Conservation (phyloP, 495 filamentous ascomycete genomes). For the Xylaria venustula region DNA sequence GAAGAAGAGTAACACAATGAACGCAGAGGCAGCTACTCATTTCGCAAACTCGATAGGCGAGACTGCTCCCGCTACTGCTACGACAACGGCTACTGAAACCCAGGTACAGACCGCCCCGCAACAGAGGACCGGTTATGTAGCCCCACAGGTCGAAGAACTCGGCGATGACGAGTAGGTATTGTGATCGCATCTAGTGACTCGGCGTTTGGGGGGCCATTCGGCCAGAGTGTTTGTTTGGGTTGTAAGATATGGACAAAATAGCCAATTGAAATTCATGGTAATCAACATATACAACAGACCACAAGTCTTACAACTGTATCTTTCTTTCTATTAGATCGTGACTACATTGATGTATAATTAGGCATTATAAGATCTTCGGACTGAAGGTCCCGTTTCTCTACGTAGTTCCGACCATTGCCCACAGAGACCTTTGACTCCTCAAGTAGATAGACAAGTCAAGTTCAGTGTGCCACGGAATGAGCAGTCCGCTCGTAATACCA, state of each 20-base stretch:
- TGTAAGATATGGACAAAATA: background rate
- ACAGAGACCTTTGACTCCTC: too few relatives aligned
- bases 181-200: constrained; percentile 7
- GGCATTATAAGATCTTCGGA: background rate
- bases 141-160: constrained; percentile 65
- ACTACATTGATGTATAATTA: constrained; percentile 1
- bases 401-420: background rate
- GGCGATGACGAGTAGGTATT: constrained; percentile 53
- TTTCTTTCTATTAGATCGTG: background rate
- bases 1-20: constrained; percentile 48
- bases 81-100: constrained; percentile 55
- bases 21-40: constrained; percentile 39
- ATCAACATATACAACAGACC: background rate
- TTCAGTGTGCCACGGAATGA: constrained; percentile 4
- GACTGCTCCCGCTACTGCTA: constrained; percentile 55
- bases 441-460: background rate
- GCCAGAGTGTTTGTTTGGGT: background rate
- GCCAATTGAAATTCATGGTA: background rate
- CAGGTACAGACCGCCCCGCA: constrained; percentile 46
- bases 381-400: background rate
- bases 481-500: constrained; percentile 40
- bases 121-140: constrained; percentile 46
- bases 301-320: background rate
- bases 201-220: constrained; percentile 10
- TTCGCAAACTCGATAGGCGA: constrained; percentile 51